phyloP scores from a whole-genome alignment of 2,329 filamentous ascomycete genomes.

The Colletotrichum plurivorum region DNA sequence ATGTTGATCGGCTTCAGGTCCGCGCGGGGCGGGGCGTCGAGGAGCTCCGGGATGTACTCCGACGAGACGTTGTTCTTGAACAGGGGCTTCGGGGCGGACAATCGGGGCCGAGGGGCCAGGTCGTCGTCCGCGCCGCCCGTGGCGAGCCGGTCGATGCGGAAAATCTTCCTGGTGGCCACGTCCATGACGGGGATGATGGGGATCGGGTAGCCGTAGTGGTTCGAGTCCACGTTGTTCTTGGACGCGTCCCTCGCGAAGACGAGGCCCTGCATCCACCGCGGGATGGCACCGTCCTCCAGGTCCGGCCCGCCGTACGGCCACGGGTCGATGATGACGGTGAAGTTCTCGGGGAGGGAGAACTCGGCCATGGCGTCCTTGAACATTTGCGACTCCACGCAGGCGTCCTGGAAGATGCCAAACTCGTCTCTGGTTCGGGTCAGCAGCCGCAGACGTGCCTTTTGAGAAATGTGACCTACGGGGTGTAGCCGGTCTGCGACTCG shows the following conservation, averaged over 20 bases:
- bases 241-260: slow-evolving; percentile 61
- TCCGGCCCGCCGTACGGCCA: slow-evolving; percentile 76
- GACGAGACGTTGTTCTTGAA: slow-evolving; percentile 58
- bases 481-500: slow-evolving; percentile 55
- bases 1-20: slow-evolving; percentile 80
- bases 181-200: slow-evolving; percentile 73
- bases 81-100: slow-evolving; percentile 57
- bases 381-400: slow-evolving; percentile 57
- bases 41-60: slow-evolving; percentile 66
- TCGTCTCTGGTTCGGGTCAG: slow-evolving; percentile 49
- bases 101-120: slow-evolving; percentile 52
- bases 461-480: slow-evolving; percentile 44
- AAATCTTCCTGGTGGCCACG: slow-evolving; percentile 64
- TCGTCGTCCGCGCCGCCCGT: slow-evolving; percentile 62
- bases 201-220: slow-evolving; percentile 75
- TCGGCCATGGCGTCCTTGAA: slow-evolving; percentile 64
- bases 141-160: slow-evolving; percentile 71
- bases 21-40: slow-evolving; percentile 60
- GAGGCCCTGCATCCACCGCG: slow-evolving; percentile 64
- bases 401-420: slow-evolving; percentile 56
- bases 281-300: slow-evolving; percentile 52
- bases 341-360: slow-evolving; percentile 61
- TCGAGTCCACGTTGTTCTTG: slow-evolving; percentile 66
- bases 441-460: neutral
- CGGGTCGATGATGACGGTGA: slow-evolving; percentile 62